Evolutionary conservation across 331 rosid genomes (phyloP), one percentile per base, ranked within the genome.

Genomic region (Dryas integrifolia): DNA sequence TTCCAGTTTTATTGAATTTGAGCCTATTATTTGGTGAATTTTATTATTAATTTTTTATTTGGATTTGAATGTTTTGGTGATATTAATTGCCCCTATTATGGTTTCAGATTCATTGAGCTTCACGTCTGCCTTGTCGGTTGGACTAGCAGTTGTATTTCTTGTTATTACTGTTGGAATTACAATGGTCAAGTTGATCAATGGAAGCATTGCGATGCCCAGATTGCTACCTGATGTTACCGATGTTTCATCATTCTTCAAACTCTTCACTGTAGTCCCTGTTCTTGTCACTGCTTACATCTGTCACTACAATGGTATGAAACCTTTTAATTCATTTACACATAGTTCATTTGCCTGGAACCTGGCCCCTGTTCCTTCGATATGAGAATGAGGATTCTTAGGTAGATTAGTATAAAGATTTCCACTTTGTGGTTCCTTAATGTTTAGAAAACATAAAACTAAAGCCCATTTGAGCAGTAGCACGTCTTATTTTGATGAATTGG

Each of bases 21-120:
- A 35, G 65, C 30, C 44, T 62, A 11, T 24, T 62, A 46, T 9
- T 18, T 6, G 58, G 14, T 43, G 3, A 38, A 13, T 40, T 26
- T 26, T 51, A 39, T 43, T 72, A 15, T 5, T 70, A 56, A 5
- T 38, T 65, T 45, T 16, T 67, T 66, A 18, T 69, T 15, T 60
- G 64, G 60, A 77, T 49, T 18, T 39, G 49, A 61, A 72, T 64
- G 21, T 74, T 53, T 51, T 24, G 38, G 65, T 64, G 79, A 58
- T 81, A 68, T 81, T 57, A 67, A 35, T 12, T 11, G 39, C 47
- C 14, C 65, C 65, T 59, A 65, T 47, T 72, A 21, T 75, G 80
- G 65, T 81, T 84, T 85, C 97, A 94, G 98, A 94, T 91, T 94
- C 98, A 41, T 82, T 94, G 88, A 91, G 95, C 63, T 94, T 83